Conservation (phyloP, 345 rosid genomes). For the Brassica incana region DNA sequence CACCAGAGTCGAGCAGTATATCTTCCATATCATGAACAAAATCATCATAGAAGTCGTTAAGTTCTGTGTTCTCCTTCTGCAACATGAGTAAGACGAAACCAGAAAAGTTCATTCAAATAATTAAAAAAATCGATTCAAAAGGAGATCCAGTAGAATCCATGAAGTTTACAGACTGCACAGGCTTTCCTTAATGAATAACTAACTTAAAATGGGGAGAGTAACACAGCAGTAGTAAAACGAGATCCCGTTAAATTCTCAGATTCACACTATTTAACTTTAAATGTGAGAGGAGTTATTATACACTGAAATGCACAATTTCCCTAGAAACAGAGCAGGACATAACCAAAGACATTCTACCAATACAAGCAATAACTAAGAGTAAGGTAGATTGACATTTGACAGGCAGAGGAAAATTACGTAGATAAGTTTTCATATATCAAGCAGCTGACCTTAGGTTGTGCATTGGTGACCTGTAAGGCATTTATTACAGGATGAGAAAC, state of each 20-base stretch:
- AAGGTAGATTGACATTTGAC: not conserved
- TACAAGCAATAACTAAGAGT: conserved; percentile 4
- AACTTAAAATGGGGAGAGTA: not conserved
- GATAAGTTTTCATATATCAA: not conserved
- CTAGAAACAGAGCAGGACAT: conserved; percentile 19
- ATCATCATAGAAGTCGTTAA: conserved; percentile 67
- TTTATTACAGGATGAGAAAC: conserved; percentile 37
- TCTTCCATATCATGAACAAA: conserved; percentile 98
- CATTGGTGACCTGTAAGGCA: conserved; percentile 38
- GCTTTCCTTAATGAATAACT: not conserved
- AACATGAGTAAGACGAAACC: conserved; percentile 38
- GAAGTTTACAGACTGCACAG: not conserved
- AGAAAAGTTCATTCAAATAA: conserved; percentile 21
- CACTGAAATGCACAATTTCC: conserved; percentile 5
- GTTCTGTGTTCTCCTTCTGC: conserved; percentile 63
- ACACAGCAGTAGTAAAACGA: not conserved
- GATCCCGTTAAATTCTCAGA: conserved; percentile 15
- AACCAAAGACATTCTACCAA: conserved; percentile 1
- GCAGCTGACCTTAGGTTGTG: conserved; percentile 58
- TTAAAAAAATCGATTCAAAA: conserved; percentile 5
- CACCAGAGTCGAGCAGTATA: conserved; percentile 75
- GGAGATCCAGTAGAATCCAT: not conserved
- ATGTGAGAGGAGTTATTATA: conserved; percentile 10
- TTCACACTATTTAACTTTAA: not conserved
- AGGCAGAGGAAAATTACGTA: not conserved